Evolutionary conservation across 805 yeast genomes (phyloP), one percentile per base, ranked within the genome.

Genomic region (Saccharomyces cerevisiae): DNA sequence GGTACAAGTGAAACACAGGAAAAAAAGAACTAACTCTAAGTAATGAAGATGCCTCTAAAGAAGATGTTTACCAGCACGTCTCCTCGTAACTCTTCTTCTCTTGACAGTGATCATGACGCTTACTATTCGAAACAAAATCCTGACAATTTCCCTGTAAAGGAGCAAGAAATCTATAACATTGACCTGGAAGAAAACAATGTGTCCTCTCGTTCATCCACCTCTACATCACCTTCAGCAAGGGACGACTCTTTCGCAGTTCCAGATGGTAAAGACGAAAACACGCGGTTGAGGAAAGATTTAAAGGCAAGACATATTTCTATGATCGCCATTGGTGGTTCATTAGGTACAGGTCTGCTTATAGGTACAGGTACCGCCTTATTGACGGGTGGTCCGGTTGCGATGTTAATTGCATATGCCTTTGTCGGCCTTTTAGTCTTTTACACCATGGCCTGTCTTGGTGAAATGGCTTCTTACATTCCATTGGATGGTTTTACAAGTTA

Each of bases 301-400:
- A 73, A 77, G 58, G 78, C 86, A 49, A 69, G 89, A 52, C 89
- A 84, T 63, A 76, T 83, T 58, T 77, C 82, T 53, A 82, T 85
- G 86, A 82, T 85, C 64, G 86, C 94, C 59, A 81, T 88, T 59
- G 95, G 94, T 60, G 92, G 94, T 60, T 87, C 92, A 8, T 71
- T 87, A 51, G 94, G 94, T 53, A 86, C 94, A 1, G 95, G 91
- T 64, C 75, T 87, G 54, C 73, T 87, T 59, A 84, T 87, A 60
- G 89, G 91, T 62, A 84, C 91, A 2, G 89, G 90, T 54, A 72
- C 82, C 14, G 83, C 91, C 1, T 74, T 87, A 53, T 74, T 77
- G n/a, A 67, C 76, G 11, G 89, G 88, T 13, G 96, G 96, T 6
- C 92, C 70, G 3, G 80, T 73, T 3, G 68, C 79, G 3, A 64